Percentiles rank a stretch among this genome's conserved stretches.
phyloP scores from a whole-genome alignment of 441 rosid genomes.

The Populus tomentosa region DNA sequence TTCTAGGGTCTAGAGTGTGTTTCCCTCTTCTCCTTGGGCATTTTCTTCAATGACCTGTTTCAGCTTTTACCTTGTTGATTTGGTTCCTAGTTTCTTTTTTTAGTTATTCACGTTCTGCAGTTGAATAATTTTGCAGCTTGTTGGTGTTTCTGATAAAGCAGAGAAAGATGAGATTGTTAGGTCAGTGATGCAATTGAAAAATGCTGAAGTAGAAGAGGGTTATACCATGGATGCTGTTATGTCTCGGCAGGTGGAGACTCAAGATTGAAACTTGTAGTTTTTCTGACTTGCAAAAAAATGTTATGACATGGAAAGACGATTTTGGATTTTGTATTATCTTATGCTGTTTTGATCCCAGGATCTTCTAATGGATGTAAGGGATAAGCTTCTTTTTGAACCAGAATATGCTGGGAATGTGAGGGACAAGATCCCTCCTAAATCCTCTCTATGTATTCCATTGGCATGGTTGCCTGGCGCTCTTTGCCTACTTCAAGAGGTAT shows the following conservation, averaged over 20 bases:
- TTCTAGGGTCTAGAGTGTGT: neutral
- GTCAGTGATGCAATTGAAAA: constrained; percentile 69
- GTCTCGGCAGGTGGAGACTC: constrained; percentile 67
- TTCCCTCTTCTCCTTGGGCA: neutral
- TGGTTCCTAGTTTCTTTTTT: neutral
- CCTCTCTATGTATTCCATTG: constrained; percentile 76
- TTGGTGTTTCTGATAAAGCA: constrained; percentile 68
- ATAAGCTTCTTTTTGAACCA: constrained; percentile 91
- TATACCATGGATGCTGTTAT: constrained; percentile 69
- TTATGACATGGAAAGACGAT: neutral
- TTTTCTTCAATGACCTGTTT: neutral
- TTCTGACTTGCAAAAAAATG: neutral
- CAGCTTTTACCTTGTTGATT: neutral
- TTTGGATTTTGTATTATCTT: neutral
- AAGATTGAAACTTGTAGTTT: neutral
- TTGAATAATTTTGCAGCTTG: constrained; percentile 42
- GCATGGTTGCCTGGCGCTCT: constrained; percentile 90
- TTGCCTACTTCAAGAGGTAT: constrained; percentile 94
- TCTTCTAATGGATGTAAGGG: constrained; percentile 85
- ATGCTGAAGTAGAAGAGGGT: constrained; percentile 78
- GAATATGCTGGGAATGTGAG: constrained; percentile 85
- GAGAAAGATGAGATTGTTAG: constrained; percentile 96
- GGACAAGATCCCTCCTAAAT: constrained; percentile 69
- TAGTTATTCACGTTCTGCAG: neutral
- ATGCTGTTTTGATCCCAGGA: constrained; percentile 40